Evolutionary conservation across 768 basidiomycete species (phyloP).

Genomic region (Astraeus odoratus): DNA sequence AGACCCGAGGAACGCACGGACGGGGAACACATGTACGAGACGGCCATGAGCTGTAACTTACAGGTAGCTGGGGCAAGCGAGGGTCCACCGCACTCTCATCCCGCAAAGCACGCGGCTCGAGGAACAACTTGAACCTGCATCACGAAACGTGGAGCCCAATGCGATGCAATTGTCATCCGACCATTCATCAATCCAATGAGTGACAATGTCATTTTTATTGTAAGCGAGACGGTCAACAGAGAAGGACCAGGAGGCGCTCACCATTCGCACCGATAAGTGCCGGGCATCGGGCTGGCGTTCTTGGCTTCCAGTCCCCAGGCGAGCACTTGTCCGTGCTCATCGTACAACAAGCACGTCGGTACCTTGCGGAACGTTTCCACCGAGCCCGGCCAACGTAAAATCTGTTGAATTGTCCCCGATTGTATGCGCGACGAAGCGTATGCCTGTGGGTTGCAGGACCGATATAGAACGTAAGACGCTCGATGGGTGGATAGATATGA

Average conservation of each 20-base stretch:
- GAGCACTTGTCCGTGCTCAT: conserved; percentile 62
- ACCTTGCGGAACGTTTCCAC: conserved; percentile 83
- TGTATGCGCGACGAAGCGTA: conserved; percentile 83
- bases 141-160: conserved; percentile 3
- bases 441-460: conserved; percentile 40
- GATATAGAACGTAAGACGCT: background rate
- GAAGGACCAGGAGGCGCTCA: conserved; percentile 10
- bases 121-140: conserved; percentile 76
- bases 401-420: conserved; percentile 74
- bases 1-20: background rate
- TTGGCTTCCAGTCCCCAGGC: conserved; percentile 89
- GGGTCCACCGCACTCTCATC: conserved; percentile 67
- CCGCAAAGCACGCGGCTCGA: conserved; percentile 76
- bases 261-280: conserved; percentile 56
- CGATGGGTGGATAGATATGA: conserved; percentile 1
- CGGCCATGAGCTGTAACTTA: conserved; percentile 30
- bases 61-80: conserved; percentile 72
- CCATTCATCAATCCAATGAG: background rate
- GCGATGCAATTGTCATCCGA: background rate
- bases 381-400: conserved; percentile 80
- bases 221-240: background rate
- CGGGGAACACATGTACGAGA: background rate
- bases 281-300: conserved; percentile 62
- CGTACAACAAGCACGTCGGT: conserved; percentile 81
- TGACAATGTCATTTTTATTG: background rate